Percentiles rank a stretch among this genome's conserved stretches.
Conservation (phyloP, 2,329 filamentous ascomycete species). For the Calonectria hongkongensis region DNA sequence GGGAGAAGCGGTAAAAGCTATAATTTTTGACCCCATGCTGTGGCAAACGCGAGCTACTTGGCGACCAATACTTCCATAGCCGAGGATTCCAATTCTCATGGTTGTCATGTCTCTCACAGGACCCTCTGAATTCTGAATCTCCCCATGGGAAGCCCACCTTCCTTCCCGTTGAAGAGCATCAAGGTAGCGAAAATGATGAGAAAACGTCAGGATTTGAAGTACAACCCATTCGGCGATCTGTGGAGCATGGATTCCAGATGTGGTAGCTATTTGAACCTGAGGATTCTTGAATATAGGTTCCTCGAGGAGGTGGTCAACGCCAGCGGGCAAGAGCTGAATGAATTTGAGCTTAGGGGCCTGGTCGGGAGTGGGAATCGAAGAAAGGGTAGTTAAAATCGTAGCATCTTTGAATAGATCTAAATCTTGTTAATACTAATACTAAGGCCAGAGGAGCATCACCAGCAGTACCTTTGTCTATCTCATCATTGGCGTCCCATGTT, state of each 20-base stretch:
- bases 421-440: neutral
- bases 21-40: slow-evolving; percentile 79
- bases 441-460: neutral
- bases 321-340: neutral
- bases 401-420: neutral
- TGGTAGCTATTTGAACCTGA: neutral
- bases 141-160: neutral
- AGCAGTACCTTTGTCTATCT: neutral
- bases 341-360: neutral
- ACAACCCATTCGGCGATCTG: neutral
- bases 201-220: neutral
- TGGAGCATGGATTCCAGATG: neutral
- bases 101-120: slow-evolving; percentile 4
- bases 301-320: neutral
- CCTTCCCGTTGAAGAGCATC: neutral
- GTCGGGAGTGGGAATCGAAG: neutral
- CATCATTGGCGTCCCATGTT: neutral
- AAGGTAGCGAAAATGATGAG: neutral
- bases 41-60: slow-evolving; percentile 68
- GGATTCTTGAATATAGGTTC: neutral
- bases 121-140: neutral
- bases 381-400: neutral
- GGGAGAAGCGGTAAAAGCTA: slow-evolving; percentile 79
- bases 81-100: slow-evolving; percentile 36
- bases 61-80: slow-evolving; percentile 67